A percentile compares a stretch with the other conserved stretches of the same genome.
Conservation (phyloP, 2,329 filamentous ascomycete species). For the Drechslerella coelobrocha region DNA sequence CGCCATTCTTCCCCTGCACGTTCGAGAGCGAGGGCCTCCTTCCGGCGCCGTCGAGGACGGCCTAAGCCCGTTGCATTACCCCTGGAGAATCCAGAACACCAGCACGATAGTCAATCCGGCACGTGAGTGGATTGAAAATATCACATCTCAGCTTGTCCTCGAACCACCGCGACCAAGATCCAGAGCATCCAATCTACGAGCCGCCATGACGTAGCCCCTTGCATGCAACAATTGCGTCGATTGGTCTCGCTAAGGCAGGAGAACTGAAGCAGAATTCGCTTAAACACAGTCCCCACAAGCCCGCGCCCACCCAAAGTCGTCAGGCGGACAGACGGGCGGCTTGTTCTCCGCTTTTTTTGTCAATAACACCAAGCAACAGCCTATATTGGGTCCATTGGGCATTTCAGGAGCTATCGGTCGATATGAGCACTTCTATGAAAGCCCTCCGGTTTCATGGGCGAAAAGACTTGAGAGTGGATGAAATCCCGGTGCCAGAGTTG, state of each 20-base stretch:
- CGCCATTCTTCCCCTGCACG: neutral
- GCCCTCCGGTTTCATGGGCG: conserved; percentile 37
- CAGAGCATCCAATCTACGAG: neutral
- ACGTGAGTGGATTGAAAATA: neutral
- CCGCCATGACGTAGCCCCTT: conserved; percentile 40
- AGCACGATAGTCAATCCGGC: neutral
- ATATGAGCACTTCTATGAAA: conserved; percentile 37
- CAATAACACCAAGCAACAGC: too few species aligned
- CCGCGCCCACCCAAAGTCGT: too few species aligned
- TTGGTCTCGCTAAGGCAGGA: conserved; percentile 36
- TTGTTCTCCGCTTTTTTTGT: neutral
- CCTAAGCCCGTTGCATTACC: neutral
- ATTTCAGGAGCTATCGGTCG: neutral
- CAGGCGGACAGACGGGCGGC: too few species aligned
- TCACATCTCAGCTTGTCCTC: neutral
- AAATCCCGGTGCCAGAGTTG: conserved; percentile 33
- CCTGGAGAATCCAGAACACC: neutral
- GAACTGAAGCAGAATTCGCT: conserved; percentile 1
- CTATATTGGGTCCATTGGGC: neutral
- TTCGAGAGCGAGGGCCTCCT: neutral
- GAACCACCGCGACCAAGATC: neutral
- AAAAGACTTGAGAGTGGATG: conserved; percentile 39
- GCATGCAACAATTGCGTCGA: conserved; percentile 20
- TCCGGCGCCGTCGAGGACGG: neutral
- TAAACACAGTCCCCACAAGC: neutral